phyloP scores from a whole-genome alignment of 805 yeast species.

The Zygosaccharomyces bisporus region DNA sequence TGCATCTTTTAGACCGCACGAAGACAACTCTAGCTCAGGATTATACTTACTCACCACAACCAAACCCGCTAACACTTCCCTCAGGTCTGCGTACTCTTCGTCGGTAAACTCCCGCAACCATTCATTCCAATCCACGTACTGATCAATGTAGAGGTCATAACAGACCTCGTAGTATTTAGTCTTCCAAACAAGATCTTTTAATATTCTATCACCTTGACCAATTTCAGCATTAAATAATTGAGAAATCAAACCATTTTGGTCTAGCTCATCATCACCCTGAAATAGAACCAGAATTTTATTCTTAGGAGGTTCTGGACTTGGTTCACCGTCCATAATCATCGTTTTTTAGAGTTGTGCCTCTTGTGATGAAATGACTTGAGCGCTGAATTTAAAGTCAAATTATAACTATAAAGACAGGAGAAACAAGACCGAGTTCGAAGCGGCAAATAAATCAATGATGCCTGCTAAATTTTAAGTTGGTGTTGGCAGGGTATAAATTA shows the following conservation, averaged over 20 bases:
- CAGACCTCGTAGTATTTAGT: conserved; percentile 35
- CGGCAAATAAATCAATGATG: neutral
- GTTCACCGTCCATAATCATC: neutral
- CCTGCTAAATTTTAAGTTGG: neutral
- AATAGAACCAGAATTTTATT: conserved; percentile 16
- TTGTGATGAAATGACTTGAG: neutral
- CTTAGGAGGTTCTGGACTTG: conserved; percentile 7
- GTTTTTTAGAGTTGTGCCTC: neutral
- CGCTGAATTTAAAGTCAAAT: neutral
- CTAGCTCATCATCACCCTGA: neutral
- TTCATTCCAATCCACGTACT: conserved; percentile 18
- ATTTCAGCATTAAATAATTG: conserved; percentile 7
- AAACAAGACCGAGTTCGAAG: neutral
- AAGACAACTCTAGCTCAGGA: neutral
- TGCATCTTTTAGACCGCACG: conserved; percentile 31
- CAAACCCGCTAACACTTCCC: conserved; percentile 45
- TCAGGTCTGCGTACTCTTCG: conserved; percentile 39
- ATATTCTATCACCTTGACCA: conserved; percentile 12
- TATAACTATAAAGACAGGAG: neutral
- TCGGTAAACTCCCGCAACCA: conserved; percentile 42
- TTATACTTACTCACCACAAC: conserved; percentile 35
- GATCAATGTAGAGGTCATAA: conserved; percentile 34
- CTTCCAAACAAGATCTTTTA: conserved; percentile 24
- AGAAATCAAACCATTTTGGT: conserved; percentile 4
- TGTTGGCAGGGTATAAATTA: too few species aligned